Evolutionary conservation across 768 basidiomycete species (phyloP), one percentile per base, ranked within the genome.

Genomic region (Leccinum longicurvipes): DNA sequence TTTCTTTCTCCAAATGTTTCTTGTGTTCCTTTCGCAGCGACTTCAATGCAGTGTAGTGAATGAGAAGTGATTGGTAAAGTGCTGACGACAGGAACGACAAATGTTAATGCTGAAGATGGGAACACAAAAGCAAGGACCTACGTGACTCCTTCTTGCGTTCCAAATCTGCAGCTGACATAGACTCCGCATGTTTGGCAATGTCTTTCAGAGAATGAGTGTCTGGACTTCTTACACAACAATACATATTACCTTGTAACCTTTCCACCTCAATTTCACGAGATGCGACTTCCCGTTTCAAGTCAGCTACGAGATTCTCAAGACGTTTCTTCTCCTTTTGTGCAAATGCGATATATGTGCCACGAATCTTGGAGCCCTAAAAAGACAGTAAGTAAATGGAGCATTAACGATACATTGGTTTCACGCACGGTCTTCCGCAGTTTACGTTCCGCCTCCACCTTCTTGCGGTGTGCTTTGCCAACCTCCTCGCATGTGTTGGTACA

Each of bases 321-420:
- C 91, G 86, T 57, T 79, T 84, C 80, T 90, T 90, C 79, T 98
- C 97, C 73, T 89, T 91, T 57, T 86, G 81, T 1, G 95, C 96
- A 63, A 85, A 92, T 6, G 84, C 76, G 61, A 97, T 88, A 66
- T 98, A 99, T 0, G 87, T 83, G 12, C 86, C 80, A 46, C 96
- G 87, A 60, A 98, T 91, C 77, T 98, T 97, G 11, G 91, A 79
- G 31, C 95, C 96, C 91, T 96, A 60, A 14, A n/a, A 54, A 23
- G 3, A 45, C 10, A 24, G 12, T 59, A 47, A 60, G 29, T 17
- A 44, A 21, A 31, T 27, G 24, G 34, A 36, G 8, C 34, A 9
- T 14, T 5, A 23, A 14, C 15, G 11, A 14, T n/a, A 36, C 6
- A 24, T 12, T 11, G 14, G 8, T 28, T 31, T 21, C 10, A 73